A percentile compares a stretch with the other conserved stretches of the same genome.
phyloP scores from a whole-genome alignment of 2,329 filamentous ascomycete species.

The Venturiaceae sp. region DNA sequence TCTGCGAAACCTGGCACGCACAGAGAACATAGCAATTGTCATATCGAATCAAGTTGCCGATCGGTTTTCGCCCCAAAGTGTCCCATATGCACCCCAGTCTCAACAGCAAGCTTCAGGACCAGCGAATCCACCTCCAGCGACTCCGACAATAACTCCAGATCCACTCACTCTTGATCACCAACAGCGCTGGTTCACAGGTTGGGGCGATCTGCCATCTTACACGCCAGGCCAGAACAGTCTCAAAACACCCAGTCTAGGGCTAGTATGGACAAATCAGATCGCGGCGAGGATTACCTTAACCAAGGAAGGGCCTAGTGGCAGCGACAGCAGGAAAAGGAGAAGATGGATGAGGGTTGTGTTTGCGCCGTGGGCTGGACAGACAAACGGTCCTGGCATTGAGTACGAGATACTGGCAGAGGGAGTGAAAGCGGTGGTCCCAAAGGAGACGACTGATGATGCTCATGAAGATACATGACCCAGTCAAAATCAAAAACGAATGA shows the following conservation, averaged over 20 bases:
- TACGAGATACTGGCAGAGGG: constrained; percentile 70
- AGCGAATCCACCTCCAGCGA: constrained; percentile 14
- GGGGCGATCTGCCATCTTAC: constrained; percentile 55
- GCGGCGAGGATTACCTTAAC: constrained; percentile 72
- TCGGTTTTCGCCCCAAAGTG: constrained; percentile 47
- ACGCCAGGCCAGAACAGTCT: constrained; percentile 25
- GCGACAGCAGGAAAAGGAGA: constrained; percentile 28
- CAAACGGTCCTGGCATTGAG: constrained; percentile 46
- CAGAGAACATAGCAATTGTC: constrained; percentile 70
- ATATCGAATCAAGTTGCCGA: constrained; percentile 95
- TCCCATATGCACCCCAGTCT: constrained; percentile 7
- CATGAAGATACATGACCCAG: neutral
- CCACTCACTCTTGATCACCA: constrained; percentile 76
- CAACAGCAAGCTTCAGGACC: constrained; percentile 7
- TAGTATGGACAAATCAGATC: constrained; percentile 88
- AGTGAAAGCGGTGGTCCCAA: constrained; percentile 13
- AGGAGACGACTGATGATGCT: neutral
- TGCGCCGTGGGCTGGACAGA: constrained; percentile 60
- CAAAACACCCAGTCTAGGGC: constrained; percentile 79
- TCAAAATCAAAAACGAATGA: neutral
- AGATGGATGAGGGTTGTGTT: constrained; percentile 81
- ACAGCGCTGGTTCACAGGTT: constrained; percentile 90
- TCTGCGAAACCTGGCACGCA: constrained; percentile 65
- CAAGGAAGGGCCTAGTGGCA: constrained; percentile 36
- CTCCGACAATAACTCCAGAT: constrained; percentile 30